phyloP scores from a whole-genome alignment of 805 yeast species.

The Metschnikowia matae region DNA sequence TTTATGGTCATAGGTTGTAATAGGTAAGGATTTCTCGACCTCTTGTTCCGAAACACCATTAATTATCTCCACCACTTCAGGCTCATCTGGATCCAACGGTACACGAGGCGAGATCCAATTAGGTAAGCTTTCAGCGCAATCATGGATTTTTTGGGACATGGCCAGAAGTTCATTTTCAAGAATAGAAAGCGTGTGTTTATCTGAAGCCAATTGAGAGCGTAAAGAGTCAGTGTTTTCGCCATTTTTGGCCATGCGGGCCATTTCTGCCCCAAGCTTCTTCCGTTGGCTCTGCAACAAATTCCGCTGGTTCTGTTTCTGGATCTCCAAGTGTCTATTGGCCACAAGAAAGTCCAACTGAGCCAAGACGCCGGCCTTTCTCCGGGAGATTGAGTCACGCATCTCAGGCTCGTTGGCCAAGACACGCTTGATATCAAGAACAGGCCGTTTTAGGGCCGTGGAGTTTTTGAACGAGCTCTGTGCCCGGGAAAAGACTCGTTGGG shows the following conservation, averaged over 20 bases:
- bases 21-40: conserved; percentile 15
- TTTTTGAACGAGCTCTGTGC: conserved; percentile 16
- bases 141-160: conserved; percentile 35
- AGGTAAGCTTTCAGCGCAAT: conserved; percentile 53
- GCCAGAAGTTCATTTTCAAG: conserved; percentile 23
- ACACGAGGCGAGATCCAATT: conserved; percentile 54
- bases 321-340: conserved; percentile 22
- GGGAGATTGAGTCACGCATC: conserved; percentile 26
- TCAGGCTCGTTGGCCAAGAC: conserved; percentile 12
- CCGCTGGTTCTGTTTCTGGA: conserved; percentile 20
- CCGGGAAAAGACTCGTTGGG: conserved; percentile 4
- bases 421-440: conserved; percentile 15
- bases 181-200: conserved; percentile 25
- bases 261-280: conserved; percentile 22
- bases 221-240: conserved; percentile 8
- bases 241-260: conserved; percentile 18
- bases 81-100: conserved; percentile 34
- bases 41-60: conserved; percentile 41
- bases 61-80: conserved; percentile 47
- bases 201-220: conserved; percentile 18
- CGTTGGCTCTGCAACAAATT: conserved; percentile 28
- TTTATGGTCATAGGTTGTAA: conserved; percentile 53
- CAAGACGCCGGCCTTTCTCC: conserved; percentile 22
- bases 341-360: conserved; percentile 25
- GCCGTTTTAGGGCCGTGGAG: conserved; percentile 15